phyloP scores from a whole-genome alignment of 352 stramenopile genomes.

The Globisporangium iwayamae region DNA sequence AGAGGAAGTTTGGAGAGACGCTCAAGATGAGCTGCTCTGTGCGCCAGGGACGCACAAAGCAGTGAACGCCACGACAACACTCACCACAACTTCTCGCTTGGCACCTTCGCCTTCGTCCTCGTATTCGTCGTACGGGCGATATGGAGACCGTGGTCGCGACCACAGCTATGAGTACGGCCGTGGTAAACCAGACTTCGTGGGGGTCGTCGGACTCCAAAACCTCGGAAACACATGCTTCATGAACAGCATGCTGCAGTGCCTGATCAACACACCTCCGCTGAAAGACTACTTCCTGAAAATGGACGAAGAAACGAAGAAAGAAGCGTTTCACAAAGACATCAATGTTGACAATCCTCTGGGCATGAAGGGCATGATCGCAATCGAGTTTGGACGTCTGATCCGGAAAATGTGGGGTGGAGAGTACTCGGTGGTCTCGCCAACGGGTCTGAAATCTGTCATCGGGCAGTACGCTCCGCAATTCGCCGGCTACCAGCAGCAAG shows the following conservation, averaged over 20 bases:
- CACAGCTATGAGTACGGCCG: slow-evolving; percentile 41
- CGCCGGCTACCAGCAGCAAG: slow-evolving; percentile 87
- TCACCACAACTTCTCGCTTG: not conserved
- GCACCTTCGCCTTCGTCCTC: slow-evolving; percentile 17
- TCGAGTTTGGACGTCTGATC: slow-evolving; percentile 94
- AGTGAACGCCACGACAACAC: slow-evolving; percentile 24
- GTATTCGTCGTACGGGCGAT: slow-evolving; percentile 27
- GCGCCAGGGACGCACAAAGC: slow-evolving; percentile 53
- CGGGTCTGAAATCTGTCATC: slow-evolving; percentile 80
- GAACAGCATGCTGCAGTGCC: slow-evolving; percentile 88
- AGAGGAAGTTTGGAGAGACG: slow-evolving; percentile 45
- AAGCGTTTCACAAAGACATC: slow-evolving; percentile 74
- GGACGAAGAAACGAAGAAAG: slow-evolving; percentile 43
- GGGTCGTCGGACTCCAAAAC: slow-evolving; percentile 76
- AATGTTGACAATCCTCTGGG: slow-evolving; percentile 95
- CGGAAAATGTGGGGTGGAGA: slow-evolving; percentile 93
- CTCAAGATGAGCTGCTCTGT: slow-evolving; percentile 65
- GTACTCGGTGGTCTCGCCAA: slow-evolving; percentile 77
- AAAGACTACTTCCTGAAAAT: slow-evolving; percentile 91
- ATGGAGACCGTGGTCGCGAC: slow-evolving; percentile 27
- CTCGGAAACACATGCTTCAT: slow-evolving; percentile 84
- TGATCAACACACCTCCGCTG: slow-evolving; percentile 92
- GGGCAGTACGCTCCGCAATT: slow-evolving; percentile 87
- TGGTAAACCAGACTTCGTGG: slow-evolving; percentile 48
- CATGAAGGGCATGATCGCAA: slow-evolving; percentile 91